A percentile compares a stretch with the other conserved stretches of the same genome.
These are phyloP conservation scores for Fusarium praegraminearum DNA, from an alignment of 2,329 filamentous ascomycete genomes.

Conservation along the genomic window DNA sequence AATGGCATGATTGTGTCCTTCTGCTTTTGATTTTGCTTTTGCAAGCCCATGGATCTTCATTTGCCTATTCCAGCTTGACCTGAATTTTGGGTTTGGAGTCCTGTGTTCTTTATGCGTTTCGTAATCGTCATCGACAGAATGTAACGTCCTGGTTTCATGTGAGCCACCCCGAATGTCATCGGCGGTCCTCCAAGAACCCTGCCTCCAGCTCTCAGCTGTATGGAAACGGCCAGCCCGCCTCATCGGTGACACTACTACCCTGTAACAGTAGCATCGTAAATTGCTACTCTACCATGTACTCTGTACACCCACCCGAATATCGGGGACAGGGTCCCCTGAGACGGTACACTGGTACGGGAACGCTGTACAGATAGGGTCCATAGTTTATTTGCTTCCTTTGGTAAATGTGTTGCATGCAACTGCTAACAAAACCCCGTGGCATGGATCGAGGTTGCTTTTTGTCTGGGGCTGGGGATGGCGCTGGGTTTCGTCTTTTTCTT, in stretches of 20 bases:
- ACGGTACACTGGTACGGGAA: not conserved
- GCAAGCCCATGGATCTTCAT: not conserved
- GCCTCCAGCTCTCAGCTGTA: conserved; percentile 36
- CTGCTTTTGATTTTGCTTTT: not conserved
- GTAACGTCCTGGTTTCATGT: conserved; percentile 37
- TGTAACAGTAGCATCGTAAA: conserved; percentile 3
- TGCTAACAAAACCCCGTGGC: not conserved
- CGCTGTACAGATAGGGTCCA: not conserved
- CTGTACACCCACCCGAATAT: conserved; percentile 12
- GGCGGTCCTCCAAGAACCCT: conserved; percentile 31
- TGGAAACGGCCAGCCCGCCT: conserved; percentile 33
- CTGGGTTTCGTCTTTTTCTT: not conserved
- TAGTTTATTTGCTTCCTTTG: conserved; percentile 22
- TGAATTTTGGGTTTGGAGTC: conserved; percentile 6
- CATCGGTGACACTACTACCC: conserved; percentile 39
- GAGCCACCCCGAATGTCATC: conserved; percentile 40
- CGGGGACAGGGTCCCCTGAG: conserved; percentile 20
- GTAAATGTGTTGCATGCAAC: not conserved
- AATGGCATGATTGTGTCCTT: not conserved
- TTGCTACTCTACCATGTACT: not conserved
- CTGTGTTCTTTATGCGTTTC: conserved; percentile 24
- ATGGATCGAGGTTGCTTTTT: not conserved
- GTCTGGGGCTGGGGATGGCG: not conserved
- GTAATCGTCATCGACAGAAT: conserved; percentile 32
- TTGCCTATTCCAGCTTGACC: not conserved